A percentile compares a stretch with the other conserved stretches of the same genome.
Conservation (phyloP, 2,329 filamentous ascomycete genomes). For the Trichoderma pleuroti region DNA sequence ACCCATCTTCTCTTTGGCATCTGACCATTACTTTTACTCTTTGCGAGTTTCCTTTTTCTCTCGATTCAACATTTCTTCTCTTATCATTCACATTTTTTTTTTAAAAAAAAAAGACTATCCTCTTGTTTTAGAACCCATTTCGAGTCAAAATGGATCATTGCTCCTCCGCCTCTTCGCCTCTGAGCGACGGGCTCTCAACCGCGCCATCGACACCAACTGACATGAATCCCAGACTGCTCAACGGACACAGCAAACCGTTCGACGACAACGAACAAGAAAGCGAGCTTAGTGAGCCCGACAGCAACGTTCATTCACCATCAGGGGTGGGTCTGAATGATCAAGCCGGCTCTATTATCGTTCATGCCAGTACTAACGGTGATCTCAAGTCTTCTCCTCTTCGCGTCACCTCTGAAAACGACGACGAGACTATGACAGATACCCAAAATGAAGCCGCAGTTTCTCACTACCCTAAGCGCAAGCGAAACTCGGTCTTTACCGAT, state of each 20-base stretch:
- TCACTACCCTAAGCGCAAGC: conserved; percentile 55
- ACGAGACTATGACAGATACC: conserved; percentile 43
- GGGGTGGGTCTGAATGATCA: conserved; percentile 38
- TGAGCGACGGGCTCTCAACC: not conserved
- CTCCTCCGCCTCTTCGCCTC: not conserved
- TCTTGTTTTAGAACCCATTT: not conserved
- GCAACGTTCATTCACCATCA: conserved; percentile 37
- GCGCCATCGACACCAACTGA: conserved; percentile 25
- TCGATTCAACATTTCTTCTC: not conserved
- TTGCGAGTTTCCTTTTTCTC: not conserved
- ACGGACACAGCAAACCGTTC: conserved; percentile 30
- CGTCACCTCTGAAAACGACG: conserved; percentile 37
- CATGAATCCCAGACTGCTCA: conserved; percentile 27
- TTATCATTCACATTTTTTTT: too few species aligned
- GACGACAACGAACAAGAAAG: conserved; percentile 42
- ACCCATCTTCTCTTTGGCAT: not conserved
- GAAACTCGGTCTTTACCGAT: conserved; percentile 48
- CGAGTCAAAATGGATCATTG: not conserved
- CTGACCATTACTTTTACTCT: not conserved
- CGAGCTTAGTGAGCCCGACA: conserved; percentile 43
- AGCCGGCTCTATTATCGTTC: conserved; percentile 54
- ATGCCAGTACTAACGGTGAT: conserved; percentile 39
- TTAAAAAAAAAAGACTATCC: not conserved
- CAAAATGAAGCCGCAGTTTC: conserved; percentile 38
- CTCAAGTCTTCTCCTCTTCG: conserved; percentile 36